A percentile compares a stretch with the other conserved stretches of the same genome.
Evolutionary conservation across 164 flowering plant species (phyloP).

Genomic region (Kalanchoe fedtschenkoi): DNA sequence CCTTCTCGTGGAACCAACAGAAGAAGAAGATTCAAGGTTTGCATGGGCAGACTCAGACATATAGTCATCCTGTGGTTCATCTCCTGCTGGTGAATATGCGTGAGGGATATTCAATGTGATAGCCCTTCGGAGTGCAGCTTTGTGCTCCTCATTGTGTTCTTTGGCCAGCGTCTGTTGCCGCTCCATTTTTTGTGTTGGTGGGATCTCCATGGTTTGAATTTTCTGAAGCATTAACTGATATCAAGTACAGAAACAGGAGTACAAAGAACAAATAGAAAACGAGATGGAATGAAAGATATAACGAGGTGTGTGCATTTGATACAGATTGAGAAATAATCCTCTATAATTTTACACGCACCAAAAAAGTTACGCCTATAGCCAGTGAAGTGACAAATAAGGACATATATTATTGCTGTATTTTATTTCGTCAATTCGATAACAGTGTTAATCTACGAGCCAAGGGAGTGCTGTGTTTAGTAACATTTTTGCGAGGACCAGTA

Average conservation of each 20-base stretch:
- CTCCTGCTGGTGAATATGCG: conserved; percentile 53
- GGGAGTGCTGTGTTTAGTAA: no score
- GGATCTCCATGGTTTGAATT: conserved; percentile 58
- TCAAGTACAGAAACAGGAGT: not conserved
- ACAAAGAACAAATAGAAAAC: no score
- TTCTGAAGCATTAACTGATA: conserved; percentile 62
- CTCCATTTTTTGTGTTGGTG: conserved; percentile 68
- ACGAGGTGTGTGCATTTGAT: not conserved
- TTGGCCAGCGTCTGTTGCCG: conserved; percentile 45
- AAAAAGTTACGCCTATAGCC: no score
- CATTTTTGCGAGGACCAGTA: no score
- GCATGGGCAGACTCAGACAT: conserved; percentile 21
- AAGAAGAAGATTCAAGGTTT: conserved; percentile 24
- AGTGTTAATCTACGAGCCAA: no score
- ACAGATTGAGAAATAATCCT: no score
- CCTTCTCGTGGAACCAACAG: conserved; percentile 13
- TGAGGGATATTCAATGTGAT: conserved; percentile 54
- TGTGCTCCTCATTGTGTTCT: conserved; percentile 67
- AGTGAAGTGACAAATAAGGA: no score
- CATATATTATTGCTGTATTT: no score
- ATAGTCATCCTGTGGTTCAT: conserved; percentile 61
- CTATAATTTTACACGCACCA: no score
- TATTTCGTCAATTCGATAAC: no score
- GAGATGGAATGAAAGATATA: not conserved
- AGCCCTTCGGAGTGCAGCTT: conserved; percentile 76